These are phyloP conservation scores for Boletus tomentosulus DNA, from an alignment of 768 basidiomycete genomes.

Conservation along the genomic window DNA sequence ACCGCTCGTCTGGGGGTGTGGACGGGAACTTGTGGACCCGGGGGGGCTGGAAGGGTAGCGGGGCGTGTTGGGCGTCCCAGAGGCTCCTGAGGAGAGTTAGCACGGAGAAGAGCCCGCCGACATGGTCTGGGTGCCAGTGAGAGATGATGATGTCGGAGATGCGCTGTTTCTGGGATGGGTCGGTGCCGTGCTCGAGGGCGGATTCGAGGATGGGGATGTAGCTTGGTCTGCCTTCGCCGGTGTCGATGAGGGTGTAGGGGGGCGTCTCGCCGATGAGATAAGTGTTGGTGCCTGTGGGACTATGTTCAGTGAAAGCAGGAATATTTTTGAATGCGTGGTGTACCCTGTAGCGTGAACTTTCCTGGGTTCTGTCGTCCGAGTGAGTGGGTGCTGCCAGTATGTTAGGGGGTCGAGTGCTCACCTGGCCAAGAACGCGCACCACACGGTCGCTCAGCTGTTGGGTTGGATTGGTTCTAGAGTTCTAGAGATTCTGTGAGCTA, in stretches of 20 bases:
- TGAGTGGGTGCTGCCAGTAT: background rate
- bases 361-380: slow-evolving; percentile 65
- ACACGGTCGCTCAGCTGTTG: slow-evolving; percentile 64
- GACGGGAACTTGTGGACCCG: slow-evolving; percentile 71
- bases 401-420: slow-evolving; percentile 21
- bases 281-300: slow-evolving; percentile 75
- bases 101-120: slow-evolving; percentile 69
- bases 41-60: slow-evolving; percentile 55
- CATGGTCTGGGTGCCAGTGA: slow-evolving; percentile 88
- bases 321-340: background rate
- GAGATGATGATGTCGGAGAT: slow-evolving; percentile 90
- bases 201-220: slow-evolving; percentile 66
- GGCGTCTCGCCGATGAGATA: slow-evolving; percentile 71
- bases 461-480: background rate
- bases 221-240: slow-evolving; percentile 66
- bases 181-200: slow-evolving; percentile 47
- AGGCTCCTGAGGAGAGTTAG: slow-evolving; percentile 58
- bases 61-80: slow-evolving; percentile 52
- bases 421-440: slow-evolving; percentile 73
- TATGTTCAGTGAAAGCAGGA: background rate
- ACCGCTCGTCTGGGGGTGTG: slow-evolving; percentile 26
- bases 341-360: slow-evolving; percentile 84
- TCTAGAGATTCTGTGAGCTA: background rate
- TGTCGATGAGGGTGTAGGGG: slow-evolving; percentile 79
- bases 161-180: slow-evolving; percentile 26